phyloP scores from a whole-genome alignment of 179 eudicot genomes.

The Drosera spatulata region DNA sequence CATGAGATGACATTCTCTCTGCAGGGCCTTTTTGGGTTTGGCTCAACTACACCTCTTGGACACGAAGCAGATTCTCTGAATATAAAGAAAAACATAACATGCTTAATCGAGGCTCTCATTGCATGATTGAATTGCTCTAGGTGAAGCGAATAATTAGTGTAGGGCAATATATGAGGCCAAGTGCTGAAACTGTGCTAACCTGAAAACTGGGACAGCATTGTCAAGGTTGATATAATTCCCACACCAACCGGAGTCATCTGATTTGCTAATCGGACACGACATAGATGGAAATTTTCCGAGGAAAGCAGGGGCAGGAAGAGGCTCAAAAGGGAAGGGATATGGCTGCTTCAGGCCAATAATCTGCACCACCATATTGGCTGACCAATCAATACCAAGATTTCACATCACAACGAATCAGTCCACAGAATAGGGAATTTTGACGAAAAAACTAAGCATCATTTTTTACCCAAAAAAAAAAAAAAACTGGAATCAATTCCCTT shows the following conservation, averaged over 20 bases:
- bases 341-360: constrained; percentile 56
- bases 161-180: neutral
- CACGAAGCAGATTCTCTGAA: constrained; percentile 31
- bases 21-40: constrained; percentile 9
- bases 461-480: no score
- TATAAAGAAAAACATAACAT: constrained; percentile 3
- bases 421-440: no score
- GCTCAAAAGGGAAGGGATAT: constrained; percentile 42
- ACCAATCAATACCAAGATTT: neutral
- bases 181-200: constrained; percentile 21
- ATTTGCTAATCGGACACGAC: constrained; percentile 11
- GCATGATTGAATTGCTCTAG: neutral
- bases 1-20: constrained; percentile 17
- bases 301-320: constrained; percentile 40
- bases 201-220: constrained; percentile 18
- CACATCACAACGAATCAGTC: no score
- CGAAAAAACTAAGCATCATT: no score
- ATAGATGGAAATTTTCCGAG: constrained; percentile 23
- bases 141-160: neutral
- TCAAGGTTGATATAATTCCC: constrained; percentile 23
- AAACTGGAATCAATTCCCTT: no score
- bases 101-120: neutral
- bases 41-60: constrained; percentile 19
- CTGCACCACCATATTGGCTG: constrained; percentile 22
- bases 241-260: constrained; percentile 26